These are phyloP conservation scores for Xanthoceras sorbifolium DNA, from an alignment of 345 rosid species.

Conservation along the genomic window DNA sequence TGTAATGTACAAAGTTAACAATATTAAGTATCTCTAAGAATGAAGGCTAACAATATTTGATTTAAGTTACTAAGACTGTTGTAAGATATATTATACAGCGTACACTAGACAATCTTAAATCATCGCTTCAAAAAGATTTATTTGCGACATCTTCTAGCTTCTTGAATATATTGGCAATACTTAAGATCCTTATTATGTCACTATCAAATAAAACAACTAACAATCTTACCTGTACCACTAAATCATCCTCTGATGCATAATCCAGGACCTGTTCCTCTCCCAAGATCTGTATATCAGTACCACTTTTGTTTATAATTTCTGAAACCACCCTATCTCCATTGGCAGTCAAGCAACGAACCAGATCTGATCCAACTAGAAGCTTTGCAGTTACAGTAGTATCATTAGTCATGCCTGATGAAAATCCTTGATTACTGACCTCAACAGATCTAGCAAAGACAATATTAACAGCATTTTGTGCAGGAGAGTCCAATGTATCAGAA, in stretches of 20 bases:
- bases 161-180: background rate
- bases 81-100: background rate
- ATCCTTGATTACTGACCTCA: slow-evolving; percentile 46
- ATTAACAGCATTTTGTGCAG: slow-evolving; percentile 59
- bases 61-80: background rate
- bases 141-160: background rate
- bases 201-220: background rate
- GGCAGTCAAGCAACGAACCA: slow-evolving; percentile 30
- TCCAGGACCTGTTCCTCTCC: slow-evolving; percentile 31
- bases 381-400: slow-evolving; percentile 48
- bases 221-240: slow-evolving; percentile 52
- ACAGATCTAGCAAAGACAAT: slow-evolving; percentile 62
- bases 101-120: background rate
- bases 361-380: slow-evolving; percentile 47
- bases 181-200: slow-evolving; percentile 6
- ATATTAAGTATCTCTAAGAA: background rate
- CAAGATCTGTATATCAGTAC: slow-evolving; percentile 45
- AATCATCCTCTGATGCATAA: slow-evolving; percentile 41
- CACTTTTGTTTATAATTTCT: slow-evolving; percentile 35
- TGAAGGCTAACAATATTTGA: background rate
- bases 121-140: background rate
- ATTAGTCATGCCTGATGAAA: slow-evolving; percentile 27
- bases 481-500: slow-evolving; percentile 51
- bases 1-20: background rate
- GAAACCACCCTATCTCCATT: slow-evolving; percentile 29